Evolutionary conservation across 208 protist genomes (phyloP).

Genomic region (Leishmania gerbilli): DNA sequence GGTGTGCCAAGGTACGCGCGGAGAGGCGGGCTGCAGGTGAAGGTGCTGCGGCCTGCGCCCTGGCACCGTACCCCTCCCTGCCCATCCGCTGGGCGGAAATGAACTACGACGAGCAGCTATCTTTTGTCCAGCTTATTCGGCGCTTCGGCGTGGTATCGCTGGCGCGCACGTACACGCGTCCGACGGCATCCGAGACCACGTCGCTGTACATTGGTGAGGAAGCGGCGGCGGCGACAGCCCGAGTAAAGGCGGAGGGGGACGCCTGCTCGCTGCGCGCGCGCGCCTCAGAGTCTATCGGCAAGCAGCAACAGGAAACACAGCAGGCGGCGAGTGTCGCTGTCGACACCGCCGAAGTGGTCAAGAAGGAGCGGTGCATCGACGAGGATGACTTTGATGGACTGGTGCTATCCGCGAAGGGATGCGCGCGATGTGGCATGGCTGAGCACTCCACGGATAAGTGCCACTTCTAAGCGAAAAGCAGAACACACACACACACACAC

Average conservation of each 20-base stretch:
- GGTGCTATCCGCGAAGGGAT: constrained; percentile 31
- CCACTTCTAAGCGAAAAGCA: constrained; percentile 27
- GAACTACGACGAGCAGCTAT: constrained; percentile 62
- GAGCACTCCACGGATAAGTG: constrained; percentile 55
- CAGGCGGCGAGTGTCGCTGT: background rate
- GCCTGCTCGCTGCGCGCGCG: constrained; percentile 35
- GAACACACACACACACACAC: background rate
- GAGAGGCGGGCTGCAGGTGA: constrained; percentile 6
- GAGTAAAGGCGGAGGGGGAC: constrained; percentile 2
- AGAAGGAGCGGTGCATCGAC: constrained; percentile 1
- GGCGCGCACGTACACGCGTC: constrained; percentile 1
- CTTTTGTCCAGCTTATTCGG: constrained; percentile 59
- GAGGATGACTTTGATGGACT: constrained; percentile 8
- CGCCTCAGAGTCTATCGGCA: constrained; percentile 27
- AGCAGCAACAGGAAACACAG: constrained; percentile 1
- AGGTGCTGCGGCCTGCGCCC: background rate
- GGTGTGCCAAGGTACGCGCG: constrained; percentile 21
- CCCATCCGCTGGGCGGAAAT: constrained; percentile 83
- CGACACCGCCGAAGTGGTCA: background rate
- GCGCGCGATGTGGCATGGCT: constrained; percentile 59
- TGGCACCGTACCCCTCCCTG: constrained; percentile 22
- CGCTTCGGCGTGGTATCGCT: constrained; percentile 60
- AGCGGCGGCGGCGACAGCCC: constrained; percentile 9
- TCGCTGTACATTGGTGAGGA: constrained; percentile 22
- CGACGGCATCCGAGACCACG: constrained; percentile 19